Evolutionary conservation across 108 stramenopile genomes (phyloP), one percentile per base, ranked within the genome.

Genomic region (Phaeodactylum tricornutum): DNA sequence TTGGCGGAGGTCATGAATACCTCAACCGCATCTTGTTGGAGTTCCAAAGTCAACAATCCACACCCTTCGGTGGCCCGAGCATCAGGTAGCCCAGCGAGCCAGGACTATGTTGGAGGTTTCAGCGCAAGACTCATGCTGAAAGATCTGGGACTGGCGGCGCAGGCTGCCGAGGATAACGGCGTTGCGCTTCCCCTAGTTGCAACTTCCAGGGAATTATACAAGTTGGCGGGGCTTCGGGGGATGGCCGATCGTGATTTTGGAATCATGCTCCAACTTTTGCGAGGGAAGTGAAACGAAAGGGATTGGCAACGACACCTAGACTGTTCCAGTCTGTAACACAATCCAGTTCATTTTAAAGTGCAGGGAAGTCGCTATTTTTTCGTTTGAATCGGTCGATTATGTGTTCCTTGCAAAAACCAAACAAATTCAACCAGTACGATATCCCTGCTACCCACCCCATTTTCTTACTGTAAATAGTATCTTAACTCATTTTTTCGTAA

Each of bases 11-110:
- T 97, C 5, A 73, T 97, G 70, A 97, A 97, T 73, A 74, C 79
- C 3, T 84, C 80, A 42, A 92, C 94, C 1, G 94, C 87, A 22
- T 81, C 92, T 24, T 95, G 93, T 59, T 97, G 96, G 96, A 72
- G 75, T 43, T 75, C 76, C 30, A 81, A 95, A 53, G 69, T 85
- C 16, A 92, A 94, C 72, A 97, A 97, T 76, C 96, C 96, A 15
- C 79, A 71, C 52, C 94, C 96, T 0, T 50, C 28, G 11, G 81
- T 73, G 17, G 77, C 81, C 0, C 32, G 34, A 16, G 34, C 32
- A 2, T 46, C 47, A 22, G 57, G 26, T 20, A 77, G 86, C 26
- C 76, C 87, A 35, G 88, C 86, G 3, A 62, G 73, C 27, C 65
- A 69, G 12, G 59, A 65, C 32, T 86, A 83, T 36, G 57, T 65